Conservation (phyloP, 306 rosid species). For the Citrullus mucosospermus region DNA sequence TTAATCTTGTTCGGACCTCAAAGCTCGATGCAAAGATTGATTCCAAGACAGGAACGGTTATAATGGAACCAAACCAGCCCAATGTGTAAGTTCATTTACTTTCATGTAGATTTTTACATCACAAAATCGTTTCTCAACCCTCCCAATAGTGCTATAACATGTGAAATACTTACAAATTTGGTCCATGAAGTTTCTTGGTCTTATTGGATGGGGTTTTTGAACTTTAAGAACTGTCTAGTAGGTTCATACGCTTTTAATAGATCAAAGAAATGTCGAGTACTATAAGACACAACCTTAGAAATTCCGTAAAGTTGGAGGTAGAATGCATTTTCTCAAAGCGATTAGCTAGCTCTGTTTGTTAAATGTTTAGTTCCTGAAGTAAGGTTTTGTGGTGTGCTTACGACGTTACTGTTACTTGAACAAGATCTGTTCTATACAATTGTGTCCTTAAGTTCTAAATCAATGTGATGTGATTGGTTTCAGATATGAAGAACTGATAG, state of each 20-base stretch:
- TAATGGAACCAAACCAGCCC: slow-evolving; percentile 77
- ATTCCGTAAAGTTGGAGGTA: neutral
- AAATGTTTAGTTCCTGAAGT: neutral
- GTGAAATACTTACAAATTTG: neutral
- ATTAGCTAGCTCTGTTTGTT: neutral
- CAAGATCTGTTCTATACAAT: no score
- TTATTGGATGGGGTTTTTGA: neutral
- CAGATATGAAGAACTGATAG: slow-evolving; percentile 92
- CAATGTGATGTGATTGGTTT: neutral
- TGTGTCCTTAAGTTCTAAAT: neutral
- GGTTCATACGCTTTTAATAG: neutral
- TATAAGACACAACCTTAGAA: no score
- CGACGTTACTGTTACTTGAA: no score
- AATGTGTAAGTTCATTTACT: slow-evolving; percentile 51
- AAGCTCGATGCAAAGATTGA: slow-evolving; percentile 89
- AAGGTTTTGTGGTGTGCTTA: neutral
- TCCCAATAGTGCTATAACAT: neutral
- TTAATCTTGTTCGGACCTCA: slow-evolving; percentile 64
- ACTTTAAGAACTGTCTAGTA: neutral
- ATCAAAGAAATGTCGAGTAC: no score
- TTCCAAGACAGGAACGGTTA: slow-evolving; percentile 51
- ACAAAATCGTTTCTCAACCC: neutral
- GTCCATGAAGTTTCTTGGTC: neutral
- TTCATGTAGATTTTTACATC: neutral
- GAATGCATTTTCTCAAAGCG: neutral